A percentile compares a stretch with the other conserved stretches of the same genome.
Conservation (phyloP, 1,284 basidiomycete genomes). For the Acaromyces ingoldii region DNA sequence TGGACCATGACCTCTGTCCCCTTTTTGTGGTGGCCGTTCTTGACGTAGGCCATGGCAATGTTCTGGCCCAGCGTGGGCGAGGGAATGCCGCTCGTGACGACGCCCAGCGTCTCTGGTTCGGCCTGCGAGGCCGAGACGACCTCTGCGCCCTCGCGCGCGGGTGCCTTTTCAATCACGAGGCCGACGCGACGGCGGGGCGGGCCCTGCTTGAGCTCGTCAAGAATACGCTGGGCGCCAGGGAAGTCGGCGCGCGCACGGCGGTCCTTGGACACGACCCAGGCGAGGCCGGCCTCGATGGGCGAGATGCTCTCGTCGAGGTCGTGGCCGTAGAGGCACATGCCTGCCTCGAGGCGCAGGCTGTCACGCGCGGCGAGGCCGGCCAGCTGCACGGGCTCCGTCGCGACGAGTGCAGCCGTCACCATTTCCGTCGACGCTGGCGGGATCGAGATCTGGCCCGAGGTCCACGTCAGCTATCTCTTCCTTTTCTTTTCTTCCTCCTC, state of each 20-base stretch:
- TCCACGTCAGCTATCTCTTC: too few relatives aligned
- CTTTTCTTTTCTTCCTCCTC: too few relatives aligned
- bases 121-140: constrained; percentile 64
- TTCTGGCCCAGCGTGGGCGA: constrained; percentile 84
- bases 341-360: constrained; percentile 86
- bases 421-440: constrained; percentile 70
- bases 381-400: constrained; percentile 66
- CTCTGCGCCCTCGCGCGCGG: constrained; percentile 80
- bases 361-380: constrained; percentile 90
- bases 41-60: constrained; percentile 92
- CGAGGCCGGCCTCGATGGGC: constrained; percentile 78
- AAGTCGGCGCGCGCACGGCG: constrained; percentile 66
- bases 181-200: constrained; percentile 77
- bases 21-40: constrained; percentile 76
- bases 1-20: constrained; percentile 75
- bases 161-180: constrained; percentile 70
- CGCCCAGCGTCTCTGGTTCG: constrained; percentile 46
- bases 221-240: constrained; percentile 75
- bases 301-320: constrained; percentile 81
- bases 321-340: constrained; percentile 96
- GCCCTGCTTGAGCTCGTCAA: constrained; percentile 69
- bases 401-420: constrained; percentile 66
- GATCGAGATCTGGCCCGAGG: constrained; percentile 65
- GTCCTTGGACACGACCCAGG: constrained; percentile 90
- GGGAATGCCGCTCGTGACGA: constrained; percentile 91